A percentile compares a stretch with the other conserved stretches of the same genome.
Evolutionary conservation across 805 yeast species (phyloP).

Genomic region (Barnettozyma sucrosica): DNA sequence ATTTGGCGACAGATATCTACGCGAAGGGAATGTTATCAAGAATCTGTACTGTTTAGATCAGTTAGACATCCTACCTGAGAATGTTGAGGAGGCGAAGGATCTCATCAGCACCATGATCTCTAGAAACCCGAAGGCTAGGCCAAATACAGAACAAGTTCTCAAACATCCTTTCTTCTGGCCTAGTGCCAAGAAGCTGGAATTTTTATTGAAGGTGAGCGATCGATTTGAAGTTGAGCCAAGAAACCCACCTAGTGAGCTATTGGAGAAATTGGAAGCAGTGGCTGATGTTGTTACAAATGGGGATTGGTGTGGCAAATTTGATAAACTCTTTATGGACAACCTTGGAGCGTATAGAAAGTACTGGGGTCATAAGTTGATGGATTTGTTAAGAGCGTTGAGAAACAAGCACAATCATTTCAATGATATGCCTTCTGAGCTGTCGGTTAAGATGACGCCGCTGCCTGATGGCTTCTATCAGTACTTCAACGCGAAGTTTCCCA

Average conservation of each 20-base stretch:
- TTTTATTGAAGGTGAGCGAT: conserved; percentile 82
- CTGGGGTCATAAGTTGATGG: conserved; percentile 72
- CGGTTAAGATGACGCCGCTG: conserved; percentile 62
- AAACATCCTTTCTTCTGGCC: conserved; percentile 91
- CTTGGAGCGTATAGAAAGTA: conserved; percentile 90
- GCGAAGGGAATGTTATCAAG: conserved; percentile 84
- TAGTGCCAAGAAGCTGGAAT: conserved; percentile 66
- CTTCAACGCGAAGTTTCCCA: conserved; percentile 72
- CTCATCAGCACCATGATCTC: conserved; percentile 69
- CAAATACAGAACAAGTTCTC: conserved; percentile 60
- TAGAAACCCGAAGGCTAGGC: conserved; percentile 61
- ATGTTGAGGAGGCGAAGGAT: conserved; percentile 61
- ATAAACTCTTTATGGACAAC: conserved; percentile 67
- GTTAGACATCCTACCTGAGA: conserved; percentile 27
- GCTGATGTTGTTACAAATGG: conserved; percentile 48
- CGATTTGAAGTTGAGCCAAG: conserved; percentile 80
- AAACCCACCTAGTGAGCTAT: conserved; percentile 66
- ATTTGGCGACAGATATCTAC: conserved; percentile 82
- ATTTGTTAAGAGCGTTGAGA: conserved; percentile 79
- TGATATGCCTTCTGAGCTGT: conserved; percentile 71
- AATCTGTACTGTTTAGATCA: conserved; percentile 40
- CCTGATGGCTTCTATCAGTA: conserved; percentile 83
- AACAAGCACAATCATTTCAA: conserved; percentile 93
- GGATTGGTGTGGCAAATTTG: conserved; percentile 79
- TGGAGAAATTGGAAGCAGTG: conserved; percentile 48